These are phyloP conservation scores for Candida sp. DNA, from an alignment of 1,139 yeast genomes.

Conservation along the genomic window DNA sequence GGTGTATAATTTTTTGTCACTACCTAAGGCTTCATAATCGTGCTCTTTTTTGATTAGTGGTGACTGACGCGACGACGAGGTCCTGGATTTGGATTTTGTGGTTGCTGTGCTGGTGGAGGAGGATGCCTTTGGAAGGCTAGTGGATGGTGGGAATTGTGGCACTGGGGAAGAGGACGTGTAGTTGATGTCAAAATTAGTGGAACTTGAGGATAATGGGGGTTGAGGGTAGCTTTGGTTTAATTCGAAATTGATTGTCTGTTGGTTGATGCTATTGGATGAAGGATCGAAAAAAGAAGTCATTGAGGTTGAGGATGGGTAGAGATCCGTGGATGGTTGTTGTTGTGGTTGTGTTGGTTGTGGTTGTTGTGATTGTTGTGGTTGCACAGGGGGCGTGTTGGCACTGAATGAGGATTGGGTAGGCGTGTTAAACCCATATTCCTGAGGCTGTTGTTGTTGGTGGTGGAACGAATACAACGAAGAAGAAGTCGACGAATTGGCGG, in stretches of 20 bases:
- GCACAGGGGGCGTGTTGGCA: not conserved
- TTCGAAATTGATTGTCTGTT: slow-evolving; percentile 7
- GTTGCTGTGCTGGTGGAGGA: not conserved
- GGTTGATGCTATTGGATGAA: not conserved
- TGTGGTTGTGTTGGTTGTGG: not conserved
- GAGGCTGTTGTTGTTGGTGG: slow-evolving; percentile 5
- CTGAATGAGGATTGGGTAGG: slow-evolving; percentile 8
- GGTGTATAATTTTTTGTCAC: not conserved
- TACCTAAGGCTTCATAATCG: not conserved
- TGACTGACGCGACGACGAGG: not conserved
- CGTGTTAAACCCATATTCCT: not conserved
- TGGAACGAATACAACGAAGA: slow-evolving; percentile 15
- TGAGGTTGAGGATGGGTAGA: slow-evolving; percentile 12
- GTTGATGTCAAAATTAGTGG: slow-evolving; percentile 12
- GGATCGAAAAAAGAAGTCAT: slow-evolving; percentile 15
- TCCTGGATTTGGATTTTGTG: slow-evolving; percentile 1
- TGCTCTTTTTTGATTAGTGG: slow-evolving; percentile 4
- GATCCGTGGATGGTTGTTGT: not conserved
- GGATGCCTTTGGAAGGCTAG: not conserved
- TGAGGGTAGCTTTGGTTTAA: slow-evolving; percentile 4
- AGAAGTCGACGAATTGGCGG: slow-evolving; percentile 11
- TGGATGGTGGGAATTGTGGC: slow-evolving; percentile 1
- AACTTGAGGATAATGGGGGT: slow-evolving; percentile 10
- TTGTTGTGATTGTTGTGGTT: not conserved
- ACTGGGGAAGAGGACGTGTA: slow-evolving; percentile 6